Base-by-base conservation (phyloP, 1,139 yeast species). In the Torulaspora globosa region DNA sequence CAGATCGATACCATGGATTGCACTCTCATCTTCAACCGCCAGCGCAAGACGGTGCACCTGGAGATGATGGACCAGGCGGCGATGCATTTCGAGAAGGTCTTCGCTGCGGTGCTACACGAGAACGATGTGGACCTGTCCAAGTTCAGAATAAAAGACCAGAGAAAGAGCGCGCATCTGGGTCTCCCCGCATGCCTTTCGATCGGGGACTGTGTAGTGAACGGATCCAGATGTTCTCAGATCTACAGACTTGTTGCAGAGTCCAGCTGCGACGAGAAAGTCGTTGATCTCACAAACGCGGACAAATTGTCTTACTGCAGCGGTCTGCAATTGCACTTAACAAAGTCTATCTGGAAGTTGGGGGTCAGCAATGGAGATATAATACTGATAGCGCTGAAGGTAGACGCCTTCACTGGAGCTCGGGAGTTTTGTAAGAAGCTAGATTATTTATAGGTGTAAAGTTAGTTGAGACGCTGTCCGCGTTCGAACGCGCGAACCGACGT, bases 1-100 rank as follows among this genome's bases (percentile, higher is more conserved):
- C 89, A 86, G 60, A 63, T 83, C 11, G 73, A 74, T 44, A 60
- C 57, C 33, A 61, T 48, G 11, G 62, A 57, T 11, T 52, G 59
- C 39, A 48, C 52, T 2, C 33, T 64, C 27, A 39, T 55, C 4
- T 53, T 63, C 21, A 66, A 68, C 48, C 57, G 60, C 19, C 51
- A 55, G 27, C 48, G 55, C 8, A 54, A 60, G 34, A 59, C 60
- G 16, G 49, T 61, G 2, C 67, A 65, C 46, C 53, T 70, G 10
- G 47, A 59, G 10, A 45, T 67, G 21, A 35, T 50, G 3, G 68
- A 68, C 5, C 48, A 57, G 14, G 56, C 67, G 1, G 70, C 70
- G 0, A 48, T 47, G 27, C 61, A 54, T 30, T 50, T 70, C 30
- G 56, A 59, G 35, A 46, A 41, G 2, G n/a, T 66, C 4, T 55